A percentile compares a stretch with the other conserved stretches of the same genome.
Evolutionary conservation across 2,329 filamentous ascomycete genomes (phyloP).

Genomic region (Zasmidium angulare): DNA sequence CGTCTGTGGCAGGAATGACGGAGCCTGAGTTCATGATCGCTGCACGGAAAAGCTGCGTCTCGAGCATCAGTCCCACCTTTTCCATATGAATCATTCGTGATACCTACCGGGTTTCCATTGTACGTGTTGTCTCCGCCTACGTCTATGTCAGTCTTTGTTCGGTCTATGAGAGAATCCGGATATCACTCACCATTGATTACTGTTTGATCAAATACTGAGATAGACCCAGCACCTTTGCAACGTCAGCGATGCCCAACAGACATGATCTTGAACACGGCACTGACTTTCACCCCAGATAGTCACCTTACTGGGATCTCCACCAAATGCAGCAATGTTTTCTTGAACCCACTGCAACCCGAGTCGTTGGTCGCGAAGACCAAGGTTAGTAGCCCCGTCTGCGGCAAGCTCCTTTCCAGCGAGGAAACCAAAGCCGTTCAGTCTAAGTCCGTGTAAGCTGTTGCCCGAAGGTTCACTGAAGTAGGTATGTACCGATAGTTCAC

Average conservation of each 20-base stretch:
- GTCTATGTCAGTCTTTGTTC: background rate
- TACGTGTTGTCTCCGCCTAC: constrained; percentile 54
- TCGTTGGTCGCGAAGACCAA: constrained; percentile 32
- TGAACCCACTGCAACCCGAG: constrained; percentile 29
- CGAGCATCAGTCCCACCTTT: background rate
- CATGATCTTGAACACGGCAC: constrained; percentile 4
- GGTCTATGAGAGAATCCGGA: background rate
- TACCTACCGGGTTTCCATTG: constrained; percentile 59
- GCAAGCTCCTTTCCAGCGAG: constrained; percentile 31
- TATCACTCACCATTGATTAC: constrained; percentile 55
- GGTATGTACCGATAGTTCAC: constrained; percentile 48
- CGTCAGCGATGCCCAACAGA: background rate
- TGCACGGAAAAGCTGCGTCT: constrained; percentile 61
- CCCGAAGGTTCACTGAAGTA: background rate
- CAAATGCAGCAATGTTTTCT: constrained; percentile 25
- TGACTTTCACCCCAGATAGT: constrained; percentile 6
- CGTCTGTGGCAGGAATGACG: constrained; percentile 59
- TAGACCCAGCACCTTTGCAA: constrained; percentile 40
- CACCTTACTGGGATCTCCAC: constrained; percentile 27
- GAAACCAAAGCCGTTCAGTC: constrained; percentile 48
- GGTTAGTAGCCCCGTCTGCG: constrained; percentile 34
- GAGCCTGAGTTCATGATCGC: constrained; percentile 76
- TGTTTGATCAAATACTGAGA: constrained; percentile 75
- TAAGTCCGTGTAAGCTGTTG: constrained; percentile 31
- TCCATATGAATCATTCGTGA: background rate